phyloP scores from a whole-genome alignment of 2,329 filamentous ascomycete genomes.

The Eutypa lata region DNA sequence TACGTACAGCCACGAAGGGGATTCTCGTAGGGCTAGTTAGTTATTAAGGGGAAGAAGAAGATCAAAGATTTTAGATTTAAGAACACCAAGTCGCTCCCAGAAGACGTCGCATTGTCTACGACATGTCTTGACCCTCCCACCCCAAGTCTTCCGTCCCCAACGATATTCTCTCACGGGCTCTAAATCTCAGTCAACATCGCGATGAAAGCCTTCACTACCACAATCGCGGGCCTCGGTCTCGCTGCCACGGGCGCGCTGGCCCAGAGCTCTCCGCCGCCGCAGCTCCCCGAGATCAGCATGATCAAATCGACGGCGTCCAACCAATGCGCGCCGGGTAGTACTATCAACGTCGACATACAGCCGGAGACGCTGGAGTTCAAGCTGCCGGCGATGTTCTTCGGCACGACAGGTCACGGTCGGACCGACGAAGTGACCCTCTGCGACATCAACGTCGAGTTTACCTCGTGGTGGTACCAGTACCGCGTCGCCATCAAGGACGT shows the following conservation, averaged over 20 bases:
- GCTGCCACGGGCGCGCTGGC: constrained; percentile 1
- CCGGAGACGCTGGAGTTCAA: constrained; percentile 8
- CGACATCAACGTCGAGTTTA: constrained; percentile 13
- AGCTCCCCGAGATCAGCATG: constrained; percentile 7
- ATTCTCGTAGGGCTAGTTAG: not conserved
- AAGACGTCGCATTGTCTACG: not conserved
- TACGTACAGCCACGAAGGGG: not conserved
- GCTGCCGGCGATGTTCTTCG: constrained; percentile 8
- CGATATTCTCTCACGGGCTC: not conserved
- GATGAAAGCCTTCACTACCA: not conserved
- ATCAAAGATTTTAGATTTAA: not conserved
- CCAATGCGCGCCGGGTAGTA: constrained; percentile 12
- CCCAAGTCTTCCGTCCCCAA: not conserved
- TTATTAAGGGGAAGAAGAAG: too few species aligned
- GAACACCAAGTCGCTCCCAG: not conserved
- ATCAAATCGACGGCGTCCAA: constrained; percentile 6
- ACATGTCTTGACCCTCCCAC: too few species aligned
- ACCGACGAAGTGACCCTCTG: constrained; percentile 10
- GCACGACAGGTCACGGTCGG: constrained; percentile 9
- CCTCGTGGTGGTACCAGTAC: constrained; percentile 15
- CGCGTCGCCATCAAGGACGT: constrained; percentile 12
- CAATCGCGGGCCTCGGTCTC: not conserved
- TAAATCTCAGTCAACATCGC: not conserved
- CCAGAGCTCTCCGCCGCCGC: constrained; percentile 10
- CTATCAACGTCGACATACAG: constrained; percentile 11